These are phyloP conservation scores for Cryphonectria japonica DNA, from an alignment of 2,329 filamentous ascomycete genomes.

Conservation along the genomic window DNA sequence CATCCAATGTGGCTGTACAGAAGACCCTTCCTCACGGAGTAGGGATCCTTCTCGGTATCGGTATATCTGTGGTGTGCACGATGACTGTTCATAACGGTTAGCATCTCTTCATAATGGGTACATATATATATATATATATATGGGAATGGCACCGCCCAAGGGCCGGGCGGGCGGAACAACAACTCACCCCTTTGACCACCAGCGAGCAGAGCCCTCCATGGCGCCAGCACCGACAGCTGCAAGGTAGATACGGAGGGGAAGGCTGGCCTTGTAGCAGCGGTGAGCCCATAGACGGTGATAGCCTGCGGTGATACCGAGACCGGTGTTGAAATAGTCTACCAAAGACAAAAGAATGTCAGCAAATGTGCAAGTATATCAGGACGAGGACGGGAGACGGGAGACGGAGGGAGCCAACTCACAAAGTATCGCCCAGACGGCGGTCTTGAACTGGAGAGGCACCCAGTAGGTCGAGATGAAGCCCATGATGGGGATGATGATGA, in stretches of 20 bases:
- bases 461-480: conserved; percentile 77
- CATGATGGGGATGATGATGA: conserved; percentile 74
- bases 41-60: conserved; percentile 90
- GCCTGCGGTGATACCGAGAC: conserved; percentile 79
- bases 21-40: conserved; percentile 87
- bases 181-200: conserved; percentile 74
- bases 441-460: conserved; percentile 74
- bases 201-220: conserved; percentile 83
- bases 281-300: conserved; percentile 89
- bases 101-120: not conserved
- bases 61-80: conserved; percentile 90
- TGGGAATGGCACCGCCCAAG: not conserved
- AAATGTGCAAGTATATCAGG: not conserved
- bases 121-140: no score
- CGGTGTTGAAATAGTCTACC: conserved; percentile 77
- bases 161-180: not conserved
- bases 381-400: not conserved
- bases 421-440: conserved; percentile 70
- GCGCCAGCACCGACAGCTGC: conserved; percentile 81
- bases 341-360: not conserved
- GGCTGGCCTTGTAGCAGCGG: conserved; percentile 76
- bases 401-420: conserved; percentile 39
- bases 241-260: conserved; percentile 80
- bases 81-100: conserved; percentile 49
- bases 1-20: conserved; percentile 84